A percentile compares a stretch with the other conserved stretches of the same genome.
Evolutionary conservation across 257 asterid genomes (phyloP).

Genomic region (Rehmannia glutinosa): DNA sequence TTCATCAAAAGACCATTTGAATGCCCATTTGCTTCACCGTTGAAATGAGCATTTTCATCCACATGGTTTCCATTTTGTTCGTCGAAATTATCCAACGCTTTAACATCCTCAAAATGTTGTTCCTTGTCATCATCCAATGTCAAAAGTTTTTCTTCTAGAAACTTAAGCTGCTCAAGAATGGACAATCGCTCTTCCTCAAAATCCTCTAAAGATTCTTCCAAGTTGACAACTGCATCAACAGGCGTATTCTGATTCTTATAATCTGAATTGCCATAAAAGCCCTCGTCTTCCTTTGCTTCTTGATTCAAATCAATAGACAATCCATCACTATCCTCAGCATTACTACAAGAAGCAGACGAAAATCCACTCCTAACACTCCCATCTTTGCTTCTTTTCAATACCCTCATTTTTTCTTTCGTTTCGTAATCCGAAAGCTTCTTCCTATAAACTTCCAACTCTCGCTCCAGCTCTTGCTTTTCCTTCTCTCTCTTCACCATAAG

Average conservation of each 20-base stretch:
- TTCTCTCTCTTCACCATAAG: conserved; percentile 91
- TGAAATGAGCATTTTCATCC: conserved; percentile 23
- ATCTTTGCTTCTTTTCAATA: conserved; percentile 45
- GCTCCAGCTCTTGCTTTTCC: conserved; percentile 85
- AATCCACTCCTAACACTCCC: conserved; percentile 62
- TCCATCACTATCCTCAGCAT: conserved; percentile 81
- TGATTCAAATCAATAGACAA: conserved; percentile 69
- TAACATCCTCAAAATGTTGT: conserved; percentile 42
- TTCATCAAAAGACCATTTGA: conserved; percentile 35
- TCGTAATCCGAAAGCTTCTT: conserved; percentile 67
- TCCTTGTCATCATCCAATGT: conserved; percentile 49
- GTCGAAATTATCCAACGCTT: conserved; percentile 21
- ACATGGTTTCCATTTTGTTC: too few relatives aligned
- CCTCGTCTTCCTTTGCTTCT: conserved; percentile 59
- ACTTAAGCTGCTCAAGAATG: conserved; percentile 83
- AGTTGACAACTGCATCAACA: conserved; percentile 47
- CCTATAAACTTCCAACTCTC: conserved; percentile 62
- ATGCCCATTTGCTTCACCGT: conserved; percentile 38
- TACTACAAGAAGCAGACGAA: conserved; percentile 76
- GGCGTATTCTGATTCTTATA: conserved; percentile 48
- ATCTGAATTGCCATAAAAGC: conserved; percentile 36
- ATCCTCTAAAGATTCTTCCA: conserved; percentile 83
- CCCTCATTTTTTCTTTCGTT: conserved; percentile 49
- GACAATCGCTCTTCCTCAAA: conserved; percentile 88
- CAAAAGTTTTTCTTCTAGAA: conserved; percentile 75